Evolutionary conservation across 176 grass and related monocot genomes (phyloP), one percentile per base, ranked within the genome.

Genomic region (Puccinellia tenuiflora): DNA sequence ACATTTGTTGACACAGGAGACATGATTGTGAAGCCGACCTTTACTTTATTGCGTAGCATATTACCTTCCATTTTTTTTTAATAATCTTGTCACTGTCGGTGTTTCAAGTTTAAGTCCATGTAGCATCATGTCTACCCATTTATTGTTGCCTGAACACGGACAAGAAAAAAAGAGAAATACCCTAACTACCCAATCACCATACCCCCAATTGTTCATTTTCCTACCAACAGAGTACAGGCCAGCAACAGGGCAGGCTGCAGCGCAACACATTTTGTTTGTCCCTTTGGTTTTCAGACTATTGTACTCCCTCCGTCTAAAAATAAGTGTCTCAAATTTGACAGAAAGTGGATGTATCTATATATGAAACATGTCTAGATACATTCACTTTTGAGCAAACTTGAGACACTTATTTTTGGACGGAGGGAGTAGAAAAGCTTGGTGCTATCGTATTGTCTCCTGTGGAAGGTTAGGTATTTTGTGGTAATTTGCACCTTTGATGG

Each of bases 91-190:
- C 43, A 46, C 43, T 15, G 43, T 46, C 43, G 13, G 43, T 46
- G 43, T 46, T 46, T 46, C 43, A 46, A 46, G 48, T 65, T 74
- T n/a, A 53, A 83, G 45, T 53, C 34, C 68, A 80, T 83, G 39
- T 83, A 61, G 79, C 63, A 61, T 60, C 73, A 70, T 60, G 18
- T 50, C 51, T 71, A 38, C 37, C 64, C 37, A 65, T 0, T 75
- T 80, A 31, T 62, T 80, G 11, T 61, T 53, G 7, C n/a, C 34
- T 20, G 15, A 73, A 74, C 40, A 46, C 1, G 14, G 6, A 46
- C 68, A 71, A 71, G 68, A 43, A 71, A 39, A 71, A 70, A 45
- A 24, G 68, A 45, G 39, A 71, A 70, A 71, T 43, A 71, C 14
- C n/a, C 22, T 72, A 25, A 45, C 39, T 28, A 42, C 38, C 34